phyloP scores from a whole-genome alignment of 441 rosid species.

The Adansonia madagascariensis region DNA sequence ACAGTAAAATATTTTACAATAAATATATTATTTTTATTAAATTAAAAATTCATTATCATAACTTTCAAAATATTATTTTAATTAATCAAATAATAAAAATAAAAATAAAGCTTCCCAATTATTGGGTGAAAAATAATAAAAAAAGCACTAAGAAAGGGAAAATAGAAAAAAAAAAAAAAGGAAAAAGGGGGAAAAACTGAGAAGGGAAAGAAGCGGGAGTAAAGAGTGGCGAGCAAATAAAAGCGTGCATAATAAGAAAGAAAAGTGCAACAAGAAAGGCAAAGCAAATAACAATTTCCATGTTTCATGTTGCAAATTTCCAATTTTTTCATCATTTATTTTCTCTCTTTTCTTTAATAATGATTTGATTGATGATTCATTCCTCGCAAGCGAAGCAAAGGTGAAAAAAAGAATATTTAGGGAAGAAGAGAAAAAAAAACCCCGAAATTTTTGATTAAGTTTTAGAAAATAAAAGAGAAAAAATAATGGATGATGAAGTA shows the following conservation, averaged over 20 bases:
- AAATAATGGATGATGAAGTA: slow-evolving; percentile 83
- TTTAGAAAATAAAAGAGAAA: slow-evolving; percentile 18
- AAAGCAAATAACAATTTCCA: neutral
- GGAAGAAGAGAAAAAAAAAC: neutral
- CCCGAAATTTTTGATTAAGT: neutral
- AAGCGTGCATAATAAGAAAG: neutral
- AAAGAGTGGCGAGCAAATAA: no score
- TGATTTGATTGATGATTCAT: slow-evolving; percentile 18
- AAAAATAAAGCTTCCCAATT: no score
- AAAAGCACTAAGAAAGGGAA: no score
- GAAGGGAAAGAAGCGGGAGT: no score
- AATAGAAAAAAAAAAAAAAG: no score
- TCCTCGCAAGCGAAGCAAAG: slow-evolving; percentile 13
- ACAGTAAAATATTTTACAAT: no score
- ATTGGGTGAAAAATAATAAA: no score
- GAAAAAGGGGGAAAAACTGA: no score
- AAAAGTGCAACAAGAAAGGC: slow-evolving; percentile 21
- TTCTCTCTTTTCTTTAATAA: slow-evolving; percentile 7
- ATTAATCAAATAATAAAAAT: no score
- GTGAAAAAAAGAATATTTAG: neutral
- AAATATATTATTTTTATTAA: no score
- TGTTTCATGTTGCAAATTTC: neutral
- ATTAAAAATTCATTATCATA: no score
- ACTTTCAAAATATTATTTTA: no score
- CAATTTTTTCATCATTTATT: neutral